Evolutionary conservation across 257 asterid genomes (phyloP), one percentile per base, ranked within the genome.

Genomic region (Eucommia ulmoides): DNA sequence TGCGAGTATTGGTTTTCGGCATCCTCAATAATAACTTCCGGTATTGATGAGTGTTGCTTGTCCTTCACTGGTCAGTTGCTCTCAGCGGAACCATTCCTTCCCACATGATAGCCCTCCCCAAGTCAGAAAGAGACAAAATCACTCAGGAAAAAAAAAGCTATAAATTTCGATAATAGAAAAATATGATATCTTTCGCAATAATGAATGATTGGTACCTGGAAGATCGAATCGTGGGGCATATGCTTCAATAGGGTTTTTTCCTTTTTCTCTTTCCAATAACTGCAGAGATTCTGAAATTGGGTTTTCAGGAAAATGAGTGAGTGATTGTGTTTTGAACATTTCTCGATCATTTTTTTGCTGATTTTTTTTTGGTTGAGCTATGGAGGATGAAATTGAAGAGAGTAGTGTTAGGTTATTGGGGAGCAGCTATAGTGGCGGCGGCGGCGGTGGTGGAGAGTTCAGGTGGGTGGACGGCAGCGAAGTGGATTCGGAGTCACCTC

Each of bases 381-480:
- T 76, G 91, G 83, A 73, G 33, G 93, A 74, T 49, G 82, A 73
- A 65, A 85, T 76, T 56, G 86, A 78, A 44, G 94, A 76, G 70
- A 64, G 76, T 52, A 74, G 82, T 61, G 74, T 65, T 33, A 74
- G 78, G 64, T 60, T 84, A 59, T 59, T 78, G 45, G 65, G 79
- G 2, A 73, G 81, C 46, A 61, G 46, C 49, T n/a, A n/a, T n/a
- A 54, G 68, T 9, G 65, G 77, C 54, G 69, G 67, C 8, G 64
- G 73, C 14, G 71, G 73, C 19, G 64, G 66, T 24, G 74, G 76
- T 1, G 75, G 69, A 54, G 88, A 70, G 60, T 68, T 84, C 22
- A 67, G 93, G 71, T 89, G 98, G 98, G 98, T 91, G 47, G 94
- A 91, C 69, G 98, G 98, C n/a, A 85, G 88, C 65, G 98, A 85